Base-by-base conservation (phyloP, 305 asterid genomes). In the Fraxinus paxiana region DNA sequence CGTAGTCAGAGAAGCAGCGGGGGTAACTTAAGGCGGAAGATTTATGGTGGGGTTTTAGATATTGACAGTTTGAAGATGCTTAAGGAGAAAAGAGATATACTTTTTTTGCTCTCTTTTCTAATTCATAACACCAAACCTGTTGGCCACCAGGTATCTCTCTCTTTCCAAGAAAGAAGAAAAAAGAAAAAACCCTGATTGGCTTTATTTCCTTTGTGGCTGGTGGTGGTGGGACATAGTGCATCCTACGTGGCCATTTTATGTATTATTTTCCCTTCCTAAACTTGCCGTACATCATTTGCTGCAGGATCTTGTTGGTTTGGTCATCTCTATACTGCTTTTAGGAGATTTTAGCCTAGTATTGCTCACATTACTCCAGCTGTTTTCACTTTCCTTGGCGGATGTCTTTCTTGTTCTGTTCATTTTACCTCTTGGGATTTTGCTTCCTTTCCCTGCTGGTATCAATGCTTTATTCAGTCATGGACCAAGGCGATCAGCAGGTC, bases 221-320 rank as follows among this genome's bases (percentile, higher is more conserved):
- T 51, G 63, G 24, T 51, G 63, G 24, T 51, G 31, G 70, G 51
- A 41, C n/a, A 41, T 41, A 9, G 51, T 41, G 51, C 51, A 41
- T 41, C 51, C 51, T 10, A 41, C 51, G n/a, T 9, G 51, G 51
- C 51, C 48, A 41, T 41, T 41, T 41, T 41, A 41, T 41, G n/a
- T 41, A 41, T 41, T 41, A 9, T 41, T 41, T 41, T 41, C 12
- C 51, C 31, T 59, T 79, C 65, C 73, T 81, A 79, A 80, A 77
- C 65, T 28, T 17, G 51, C 59, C 24, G 18, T 80, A 2, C 9
- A 8, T 38, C 77, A 83, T 77, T 22, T 88, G 83, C 24, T 90
- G 92, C 98, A 96, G 98, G 98, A 96, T 89, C 96, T 96, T 85
- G 99, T 96, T 71, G 99, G 99, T 69, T 85, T 94, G 94, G 92